Evolutionary conservation across 1,139 yeast species (phyloP).

Genomic region (Kodamaea fungicola): DNA sequence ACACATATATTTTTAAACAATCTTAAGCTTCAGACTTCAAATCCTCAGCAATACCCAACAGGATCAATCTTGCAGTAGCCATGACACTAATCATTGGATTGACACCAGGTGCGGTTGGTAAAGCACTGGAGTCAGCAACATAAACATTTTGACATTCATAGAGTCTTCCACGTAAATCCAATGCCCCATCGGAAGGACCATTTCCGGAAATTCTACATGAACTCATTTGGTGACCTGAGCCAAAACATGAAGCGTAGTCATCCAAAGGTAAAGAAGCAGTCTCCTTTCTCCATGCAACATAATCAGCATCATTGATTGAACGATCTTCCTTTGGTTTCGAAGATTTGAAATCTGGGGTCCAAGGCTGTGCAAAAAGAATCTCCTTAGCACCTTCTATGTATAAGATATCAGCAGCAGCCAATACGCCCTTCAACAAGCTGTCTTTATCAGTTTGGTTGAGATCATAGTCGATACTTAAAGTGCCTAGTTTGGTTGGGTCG

Average conservation of each 20-base stretch:
- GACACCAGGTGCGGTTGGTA: conserved; percentile 61
- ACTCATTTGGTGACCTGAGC: conserved; percentile 64
- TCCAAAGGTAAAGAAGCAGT: conserved; percentile 27
- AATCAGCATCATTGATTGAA: conserved; percentile 41
- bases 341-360: conserved; percentile 37
- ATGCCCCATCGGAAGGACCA: conserved; percentile 48
- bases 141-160: conserved; percentile 52
- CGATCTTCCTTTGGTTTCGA: conserved; percentile 42
- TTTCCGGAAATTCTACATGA: conserved; percentile 53
- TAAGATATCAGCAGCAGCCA: conserved; percentile 43
- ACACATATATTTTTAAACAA: no score
- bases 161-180: conserved; percentile 46
- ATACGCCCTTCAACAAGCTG: conserved; percentile 37
- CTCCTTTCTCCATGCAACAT: conserved; percentile 39
- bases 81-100: conserved; percentile 51
- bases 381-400: conserved; percentile 51
- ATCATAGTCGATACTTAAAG: conserved; percentile 38
- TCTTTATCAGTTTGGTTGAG: conserved; percentile 40
- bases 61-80: conserved; percentile 38
- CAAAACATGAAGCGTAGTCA: conserved; percentile 33
- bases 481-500: conserved; percentile 36
- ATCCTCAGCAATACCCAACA: conserved; percentile 33
- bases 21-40: conserved; percentile 13
- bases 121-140: conserved; percentile 54
- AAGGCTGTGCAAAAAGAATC: conserved; percentile 37